Conservation (phyloP, 495 filamentous ascomycete genomes). For the Pyrenula aspistea region DNA sequence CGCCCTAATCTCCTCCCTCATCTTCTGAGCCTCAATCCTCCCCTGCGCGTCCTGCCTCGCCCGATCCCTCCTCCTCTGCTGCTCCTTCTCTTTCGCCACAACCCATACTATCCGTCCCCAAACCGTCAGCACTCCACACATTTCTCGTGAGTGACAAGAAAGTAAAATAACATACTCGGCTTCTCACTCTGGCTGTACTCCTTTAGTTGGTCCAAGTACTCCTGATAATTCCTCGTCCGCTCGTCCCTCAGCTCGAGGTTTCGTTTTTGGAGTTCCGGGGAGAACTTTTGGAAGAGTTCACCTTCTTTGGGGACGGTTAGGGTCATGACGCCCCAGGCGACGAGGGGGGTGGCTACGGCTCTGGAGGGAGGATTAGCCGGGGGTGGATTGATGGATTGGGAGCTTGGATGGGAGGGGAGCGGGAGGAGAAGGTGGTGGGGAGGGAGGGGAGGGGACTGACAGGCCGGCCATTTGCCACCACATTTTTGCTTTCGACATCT, state of each 20-base stretch:
- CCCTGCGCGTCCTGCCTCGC: slow-evolving; percentile 19
- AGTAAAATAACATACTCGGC: slow-evolving; percentile 46
- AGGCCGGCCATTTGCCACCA: neutral
- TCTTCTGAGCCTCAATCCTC: slow-evolving; percentile 46
- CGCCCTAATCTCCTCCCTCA: slow-evolving; percentile 47
- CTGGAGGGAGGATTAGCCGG: slow-evolving; percentile 40
- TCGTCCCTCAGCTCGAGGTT: slow-evolving; percentile 62
- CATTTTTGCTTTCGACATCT: neutral
- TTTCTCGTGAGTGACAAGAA: neutral
- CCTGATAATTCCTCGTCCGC: slow-evolving; percentile 72
- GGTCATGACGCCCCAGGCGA: slow-evolving; percentile 74
- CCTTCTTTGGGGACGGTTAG: slow-evolving; percentile 80
- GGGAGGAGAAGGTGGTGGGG: neutral
- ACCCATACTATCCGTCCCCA: slow-evolving; percentile 50
- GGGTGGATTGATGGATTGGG: no score
- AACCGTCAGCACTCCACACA: slow-evolving; percentile 6
- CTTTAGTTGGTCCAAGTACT: slow-evolving; percentile 74
- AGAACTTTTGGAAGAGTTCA: slow-evolving; percentile 57
- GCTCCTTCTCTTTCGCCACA: slow-evolving; percentile 50
- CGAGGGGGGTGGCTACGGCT: slow-evolving; percentile 54
- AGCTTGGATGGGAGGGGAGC: slow-evolving; percentile 14
- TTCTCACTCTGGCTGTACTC: slow-evolving; percentile 84
- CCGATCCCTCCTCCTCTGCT: slow-evolving; percentile 37
- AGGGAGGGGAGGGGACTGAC: neutral
- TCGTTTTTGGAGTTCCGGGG: slow-evolving; percentile 74